Base-by-base conservation (phyloP, 305 asterid species). In the Nicotiana rustica region DNA sequence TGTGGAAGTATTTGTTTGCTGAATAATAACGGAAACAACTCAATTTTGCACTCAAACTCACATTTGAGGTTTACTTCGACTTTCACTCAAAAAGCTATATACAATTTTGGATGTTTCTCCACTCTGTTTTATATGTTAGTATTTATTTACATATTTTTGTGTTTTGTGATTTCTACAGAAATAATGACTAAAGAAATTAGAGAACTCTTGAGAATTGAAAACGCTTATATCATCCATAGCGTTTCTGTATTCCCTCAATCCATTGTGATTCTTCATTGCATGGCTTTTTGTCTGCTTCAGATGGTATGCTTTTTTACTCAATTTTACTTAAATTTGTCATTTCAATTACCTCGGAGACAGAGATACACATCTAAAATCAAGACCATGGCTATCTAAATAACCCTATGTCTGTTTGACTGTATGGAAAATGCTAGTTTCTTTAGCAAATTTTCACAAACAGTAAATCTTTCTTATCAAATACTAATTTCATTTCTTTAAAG, bases 381-480 rank as follows among this genome's bases (percentile, higher is more conserved):
- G 14, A 52, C 19, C 61, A 56, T 56, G 61, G 14, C 6, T 18
- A 56, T 13, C 17, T 56, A 41, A 8, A 7, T 56, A 56, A 15
- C 61, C 19, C 61, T 56, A 4, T 56, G 61, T 14, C 61, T 3
- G n/a, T 56, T 56, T 56, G n/a, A 56, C n/a, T 56, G 14, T 1
- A 6, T 56, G 33, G 59, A 4, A 18, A 69, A 69, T 69, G 77
- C 57, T 69, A 38, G 77, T 4, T 52, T 69, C 57, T 38, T 38
- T 10, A 69, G 77, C 77, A 69, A 69, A 18, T 35, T 70, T 38
- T 69, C 57, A 69, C 57, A 41, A 70, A 70, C 35, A 5, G 59
- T 70, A 41, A 70, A 41, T 41, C 77, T 70, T 70, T 38, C 33
- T 69, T n/a, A 38, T 18, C 35, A 70, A 69, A 41, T 70, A 18